Percentiles rank a stretch among this genome's conserved stretches.
Evolutionary conservation across 129 eudicot species (phyloP).

Genomic region (Flaveria ramosissima): DNA sequence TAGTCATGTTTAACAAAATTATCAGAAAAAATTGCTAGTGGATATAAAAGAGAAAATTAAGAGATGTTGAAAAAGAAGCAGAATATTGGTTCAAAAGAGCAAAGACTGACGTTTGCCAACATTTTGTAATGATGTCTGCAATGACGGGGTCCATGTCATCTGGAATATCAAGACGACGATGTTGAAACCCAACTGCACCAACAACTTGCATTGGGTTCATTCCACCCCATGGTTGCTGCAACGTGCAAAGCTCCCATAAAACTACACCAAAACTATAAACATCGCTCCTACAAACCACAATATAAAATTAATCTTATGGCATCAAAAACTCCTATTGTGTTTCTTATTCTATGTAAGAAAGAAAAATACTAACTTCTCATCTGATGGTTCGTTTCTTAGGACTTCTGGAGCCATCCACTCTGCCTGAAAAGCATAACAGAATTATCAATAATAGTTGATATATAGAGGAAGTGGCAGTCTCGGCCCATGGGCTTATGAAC

Average conservation of each 20-base stretch:
- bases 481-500: not conserved
- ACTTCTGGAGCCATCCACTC: conserved; percentile 99
- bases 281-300: conserved; percentile 57
- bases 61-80: not conserved
- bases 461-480: not conserved
- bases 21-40: not conserved
- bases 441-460: not conserved
- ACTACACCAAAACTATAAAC: conserved; percentile 94
- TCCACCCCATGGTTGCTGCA: conserved; percentile 98
- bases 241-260: conserved; percentile 94
- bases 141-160: conserved; percentile 72
- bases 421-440: conserved; percentile 60
- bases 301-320: conserved; percentile 8
- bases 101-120: conserved; percentile 94
- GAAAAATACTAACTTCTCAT: conserved; percentile 70
- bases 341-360: not conserved
- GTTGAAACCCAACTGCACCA: conserved; percentile 99
- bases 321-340: conserved; percentile 9
- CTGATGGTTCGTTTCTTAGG: conserved; percentile 89
- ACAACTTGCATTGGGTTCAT: conserved; percentile 99
- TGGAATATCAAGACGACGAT: conserved; percentile 97
- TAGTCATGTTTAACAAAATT: not conserved
- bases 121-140: conserved; percentile 70
- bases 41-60: not conserved
- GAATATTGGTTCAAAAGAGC: not conserved